phyloP scores from a whole-genome alignment of 192 early-diverging fungal species.

The Mortierella hygrophila region DNA sequence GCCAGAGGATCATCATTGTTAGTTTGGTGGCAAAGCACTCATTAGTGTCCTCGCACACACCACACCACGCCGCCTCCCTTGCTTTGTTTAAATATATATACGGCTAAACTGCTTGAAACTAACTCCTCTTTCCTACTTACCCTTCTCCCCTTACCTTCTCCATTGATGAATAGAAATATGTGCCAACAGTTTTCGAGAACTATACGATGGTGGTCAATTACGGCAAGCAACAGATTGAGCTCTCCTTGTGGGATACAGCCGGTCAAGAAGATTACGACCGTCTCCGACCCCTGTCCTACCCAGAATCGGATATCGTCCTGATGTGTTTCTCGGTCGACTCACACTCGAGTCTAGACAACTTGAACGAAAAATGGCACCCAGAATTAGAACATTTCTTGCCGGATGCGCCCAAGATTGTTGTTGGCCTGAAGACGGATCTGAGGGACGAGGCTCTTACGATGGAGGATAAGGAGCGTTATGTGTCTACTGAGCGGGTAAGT shows the following conservation, averaged over 20 bases:
- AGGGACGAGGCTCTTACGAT: constrained; percentile 8
- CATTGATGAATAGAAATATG: constrained; percentile 62
- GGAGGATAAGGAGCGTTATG: constrained; percentile 34
- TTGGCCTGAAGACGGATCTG: constrained; percentile 66
- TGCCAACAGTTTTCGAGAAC: constrained; percentile 83
- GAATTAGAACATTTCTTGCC: constrained; percentile 63
- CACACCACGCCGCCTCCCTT: no score
- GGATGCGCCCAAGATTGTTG: constrained; percentile 62
- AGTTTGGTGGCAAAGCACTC: no score
- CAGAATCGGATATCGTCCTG: constrained; percentile 76
- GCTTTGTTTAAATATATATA: neutral
- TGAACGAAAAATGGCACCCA: constrained; percentile 75
- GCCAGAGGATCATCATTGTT: neutral
- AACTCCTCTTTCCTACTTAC: neutral
- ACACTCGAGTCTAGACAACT: constrained; percentile 82
- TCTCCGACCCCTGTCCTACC: constrained; percentile 75
- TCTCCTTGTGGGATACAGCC: constrained; percentile 82
- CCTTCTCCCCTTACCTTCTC: neutral
- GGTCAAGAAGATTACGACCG: constrained; percentile 84
- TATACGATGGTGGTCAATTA: constrained; percentile 68
- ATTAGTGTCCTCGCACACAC: no score
- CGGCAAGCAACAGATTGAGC: constrained; percentile 70
- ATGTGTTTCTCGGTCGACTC: constrained; percentile 78
- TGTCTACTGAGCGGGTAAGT: constrained; percentile 34
- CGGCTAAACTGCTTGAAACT: neutral